phyloP scores from a whole-genome alignment of 768 basidiomycete species.

The Tricholoma bakamatsutake region DNA sequence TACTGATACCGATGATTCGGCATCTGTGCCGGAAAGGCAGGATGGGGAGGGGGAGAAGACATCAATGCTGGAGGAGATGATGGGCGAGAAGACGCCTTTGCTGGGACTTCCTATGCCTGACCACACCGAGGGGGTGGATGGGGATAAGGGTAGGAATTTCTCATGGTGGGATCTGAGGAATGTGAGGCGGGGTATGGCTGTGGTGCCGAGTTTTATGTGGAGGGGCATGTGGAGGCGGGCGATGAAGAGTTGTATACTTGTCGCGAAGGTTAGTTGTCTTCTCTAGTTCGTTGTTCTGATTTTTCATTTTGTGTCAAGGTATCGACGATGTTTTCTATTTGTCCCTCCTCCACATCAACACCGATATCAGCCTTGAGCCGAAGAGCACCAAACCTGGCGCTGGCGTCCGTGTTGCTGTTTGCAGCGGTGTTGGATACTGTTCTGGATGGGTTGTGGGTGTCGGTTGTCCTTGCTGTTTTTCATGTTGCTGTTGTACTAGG shows the following conservation, averaged over 20 bases:
- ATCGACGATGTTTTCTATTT: constrained; percentile 16
- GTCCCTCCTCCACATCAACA: constrained; percentile 1
- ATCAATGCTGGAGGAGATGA: constrained; percentile 4
- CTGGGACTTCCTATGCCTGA: constrained; percentile 11
- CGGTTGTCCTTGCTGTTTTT: constrained; percentile 14
- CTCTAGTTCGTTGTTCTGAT: neutral
- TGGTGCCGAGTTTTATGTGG: neutral
- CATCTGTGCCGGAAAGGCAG: neutral
- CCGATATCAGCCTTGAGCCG: neutral
- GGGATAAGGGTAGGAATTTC: neutral
- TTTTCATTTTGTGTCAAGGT: constrained; percentile 9
- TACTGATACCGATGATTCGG: neutral
- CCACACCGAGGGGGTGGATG: neutral
- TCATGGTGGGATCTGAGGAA: neutral
- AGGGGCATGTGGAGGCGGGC: constrained; percentile 13
- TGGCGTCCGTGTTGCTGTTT: constrained; percentile 13
- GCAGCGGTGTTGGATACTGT: constrained; percentile 23
- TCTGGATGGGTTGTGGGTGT: constrained; percentile 18
- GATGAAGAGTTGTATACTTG: constrained; percentile 23
- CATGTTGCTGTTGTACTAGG: constrained; percentile 15
- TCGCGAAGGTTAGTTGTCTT: constrained; percentile 18
- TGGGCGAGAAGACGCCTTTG: constrained; percentile 9
- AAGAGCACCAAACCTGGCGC: neutral
- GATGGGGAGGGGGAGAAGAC: constrained; percentile 2
- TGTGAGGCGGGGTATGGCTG: neutral